Conservation (phyloP, 345 rosid genomes). For the Hevea brasiliensis region DNA sequence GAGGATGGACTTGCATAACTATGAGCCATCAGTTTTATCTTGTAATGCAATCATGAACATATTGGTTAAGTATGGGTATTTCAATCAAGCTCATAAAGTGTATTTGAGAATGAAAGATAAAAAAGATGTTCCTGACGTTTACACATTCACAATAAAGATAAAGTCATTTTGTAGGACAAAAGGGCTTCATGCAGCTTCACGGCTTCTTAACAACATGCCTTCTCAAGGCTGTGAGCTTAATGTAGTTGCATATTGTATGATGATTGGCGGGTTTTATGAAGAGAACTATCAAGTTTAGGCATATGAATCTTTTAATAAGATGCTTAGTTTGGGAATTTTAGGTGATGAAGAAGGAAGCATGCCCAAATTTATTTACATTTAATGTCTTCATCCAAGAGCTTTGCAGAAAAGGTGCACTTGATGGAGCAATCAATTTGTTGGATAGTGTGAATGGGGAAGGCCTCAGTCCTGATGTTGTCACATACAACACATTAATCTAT, state of each 20-base stretch:
- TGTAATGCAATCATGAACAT: conserved; percentile 80
- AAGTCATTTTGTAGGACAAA: conserved; percentile 79
- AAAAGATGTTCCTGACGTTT: conserved; percentile 67
- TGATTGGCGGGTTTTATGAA: conserved; percentile 69
- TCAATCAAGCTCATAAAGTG: conserved; percentile 78
- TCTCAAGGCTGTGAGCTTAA: conserved; percentile 72
- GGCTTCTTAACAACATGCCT: conserved; percentile 77
- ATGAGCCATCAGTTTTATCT: conserved; percentile 66
- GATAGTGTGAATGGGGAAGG: conserved; percentile 51
- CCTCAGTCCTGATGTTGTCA: conserved; percentile 68
- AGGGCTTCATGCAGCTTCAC: conserved; percentile 75
- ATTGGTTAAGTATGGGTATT: conserved; percentile 63
- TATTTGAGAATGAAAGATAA: conserved; percentile 77
- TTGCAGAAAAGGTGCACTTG: conserved; percentile 60
- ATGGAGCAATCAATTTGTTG: conserved; percentile 61
- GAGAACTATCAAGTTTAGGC: conserved; percentile 50
- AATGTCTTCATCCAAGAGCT: conserved; percentile 77
- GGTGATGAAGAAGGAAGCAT: conserved; percentile 67
- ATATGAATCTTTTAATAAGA: conserved; percentile 68
- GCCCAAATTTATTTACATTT: conserved; percentile 76
- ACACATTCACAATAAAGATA: conserved; percentile 76
- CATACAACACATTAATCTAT: conserved; percentile 74
- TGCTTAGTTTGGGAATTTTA: conserved; percentile 57
- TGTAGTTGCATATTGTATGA: conserved; percentile 80
- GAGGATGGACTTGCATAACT: conserved; percentile 85